Percentiles rank a stretch among this genome's conserved stretches.
phyloP scores from a whole-genome alignment of 2,329 filamentous ascomycete species.

The Leptographium wingfieldii region DNA sequence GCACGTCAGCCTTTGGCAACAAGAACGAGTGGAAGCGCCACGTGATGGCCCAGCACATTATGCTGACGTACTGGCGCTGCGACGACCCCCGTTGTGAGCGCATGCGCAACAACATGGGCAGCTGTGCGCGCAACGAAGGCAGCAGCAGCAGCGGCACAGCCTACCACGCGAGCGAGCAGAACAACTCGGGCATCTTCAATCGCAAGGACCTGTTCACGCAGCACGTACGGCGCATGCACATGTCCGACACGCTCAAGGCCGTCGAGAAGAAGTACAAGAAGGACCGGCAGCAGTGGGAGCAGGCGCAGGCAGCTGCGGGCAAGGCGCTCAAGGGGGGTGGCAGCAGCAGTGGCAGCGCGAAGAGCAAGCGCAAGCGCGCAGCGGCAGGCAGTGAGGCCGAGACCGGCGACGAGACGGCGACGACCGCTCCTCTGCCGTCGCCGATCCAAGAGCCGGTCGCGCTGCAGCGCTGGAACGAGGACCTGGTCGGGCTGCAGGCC shows the following conservation, averaged over 20 bases:
- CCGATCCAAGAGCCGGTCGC: not conserved
- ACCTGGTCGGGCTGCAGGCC: constrained; percentile 41
- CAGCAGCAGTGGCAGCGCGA: not conserved
- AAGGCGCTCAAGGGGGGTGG: no score
- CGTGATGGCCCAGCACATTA: constrained; percentile 66
- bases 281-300: not conserved
- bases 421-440: no score
- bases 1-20: constrained; percentile 55
- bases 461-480: constrained; percentile 31
- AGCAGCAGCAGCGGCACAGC: not conserved
- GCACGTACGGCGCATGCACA: constrained; percentile 77
- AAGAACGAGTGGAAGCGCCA: constrained; percentile 98
- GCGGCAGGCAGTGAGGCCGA: not conserved
- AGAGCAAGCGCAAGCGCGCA: not conserved
- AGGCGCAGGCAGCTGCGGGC: not conserved
- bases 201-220: constrained; percentile 87
- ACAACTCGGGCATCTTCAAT: constrained; percentile 58
- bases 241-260: constrained; percentile 30
- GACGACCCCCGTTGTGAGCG: constrained; percentile 44
- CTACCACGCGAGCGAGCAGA: not conserved
- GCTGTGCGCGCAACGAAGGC: not conserved
- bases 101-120: constrained; percentile 5
- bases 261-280: constrained; percentile 17
- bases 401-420: no score
- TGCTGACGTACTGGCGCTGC: constrained; percentile 64